Percentiles rank a stretch among this genome's conserved stretches.
These are phyloP conservation scores for Pyricularia pennisetigena DNA, from an alignment of 2,329 filamentous ascomycete genomes.

Conservation along the genomic window DNA sequence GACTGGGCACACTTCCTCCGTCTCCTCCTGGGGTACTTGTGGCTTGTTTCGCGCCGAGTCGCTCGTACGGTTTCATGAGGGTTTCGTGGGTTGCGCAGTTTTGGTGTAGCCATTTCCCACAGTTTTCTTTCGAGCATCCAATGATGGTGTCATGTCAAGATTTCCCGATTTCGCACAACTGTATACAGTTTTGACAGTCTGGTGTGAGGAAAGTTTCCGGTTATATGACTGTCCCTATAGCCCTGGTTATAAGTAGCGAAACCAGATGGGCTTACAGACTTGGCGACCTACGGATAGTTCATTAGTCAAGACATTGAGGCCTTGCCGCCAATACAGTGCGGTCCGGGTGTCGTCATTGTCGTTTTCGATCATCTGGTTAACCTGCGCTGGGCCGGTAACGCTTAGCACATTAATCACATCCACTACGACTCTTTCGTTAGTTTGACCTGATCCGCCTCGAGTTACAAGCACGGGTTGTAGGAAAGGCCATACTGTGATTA, in stretches of 20 bases:
- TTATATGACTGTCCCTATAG: background rate
- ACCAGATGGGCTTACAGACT: background rate
- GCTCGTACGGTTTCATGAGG: conserved; percentile 37
- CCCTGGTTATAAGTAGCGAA: background rate
- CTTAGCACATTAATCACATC: conserved; percentile 66
- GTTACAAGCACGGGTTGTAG: background rate
- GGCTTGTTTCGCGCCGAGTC: conserved; percentile 39
- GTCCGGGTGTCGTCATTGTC: conserved; percentile 54
- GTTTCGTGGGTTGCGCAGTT: conserved; percentile 50
- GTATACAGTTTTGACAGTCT: too few species aligned
- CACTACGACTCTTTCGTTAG: conserved; percentile 32
- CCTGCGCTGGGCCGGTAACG: conserved; percentile 51
- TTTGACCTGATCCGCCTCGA: background rate
- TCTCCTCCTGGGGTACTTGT: conserved; percentile 23
- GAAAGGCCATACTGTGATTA: conserved; percentile 49
- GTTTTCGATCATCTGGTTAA: conserved; percentile 60
- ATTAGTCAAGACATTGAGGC: conserved; percentile 44
- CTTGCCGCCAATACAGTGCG: conserved; percentile 55
- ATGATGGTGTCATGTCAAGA: conserved; percentile 47
- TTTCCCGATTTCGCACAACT: conserved; percentile 51
- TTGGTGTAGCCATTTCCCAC: conserved; percentile 53
- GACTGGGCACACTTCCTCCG: conserved; percentile 34
- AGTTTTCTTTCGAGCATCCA: conserved; percentile 41
- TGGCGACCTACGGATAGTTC: conserved; percentile 44
- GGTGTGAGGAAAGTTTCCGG: too few species aligned